Conservation (phyloP, 768 basidiomycete genomes). For the Pisolithus tinctorius region DNA sequence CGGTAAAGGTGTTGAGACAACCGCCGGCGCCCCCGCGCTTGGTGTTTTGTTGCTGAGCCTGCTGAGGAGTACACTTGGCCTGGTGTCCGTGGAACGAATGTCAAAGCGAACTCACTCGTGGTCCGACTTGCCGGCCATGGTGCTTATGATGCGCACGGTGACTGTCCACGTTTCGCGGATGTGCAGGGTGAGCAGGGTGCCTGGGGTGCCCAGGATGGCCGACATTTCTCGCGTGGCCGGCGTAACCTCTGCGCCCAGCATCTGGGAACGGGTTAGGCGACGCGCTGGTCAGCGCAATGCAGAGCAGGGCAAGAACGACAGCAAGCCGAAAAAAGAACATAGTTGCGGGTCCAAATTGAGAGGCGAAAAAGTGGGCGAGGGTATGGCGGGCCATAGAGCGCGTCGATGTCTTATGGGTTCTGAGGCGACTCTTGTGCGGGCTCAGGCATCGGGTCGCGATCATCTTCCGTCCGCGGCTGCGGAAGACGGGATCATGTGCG, state of each 20-base stretch:
- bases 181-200: too few species aligned
- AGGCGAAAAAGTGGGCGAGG: neutral
- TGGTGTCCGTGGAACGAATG: neutral
- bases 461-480: neutral
- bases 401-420: neutral
- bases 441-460: neutral
- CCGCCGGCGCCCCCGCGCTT: neutral
- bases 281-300: neutral
- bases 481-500: neutral
- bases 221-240: neutral
- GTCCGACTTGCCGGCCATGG: too few species aligned
- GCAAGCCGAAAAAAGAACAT: conserved; percentile 1
- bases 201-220: neutral
- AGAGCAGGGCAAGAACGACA: conserved; percentile 1
- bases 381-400: neutral
- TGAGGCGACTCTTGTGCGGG: neutral
- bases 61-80: neutral
- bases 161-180: too few species aligned
- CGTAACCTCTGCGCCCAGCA: neutral
- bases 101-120: too few species aligned
- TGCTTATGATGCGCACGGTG: too few species aligned
- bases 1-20: neutral
- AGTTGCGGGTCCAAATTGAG: neutral
- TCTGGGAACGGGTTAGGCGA: neutral
- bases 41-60: neutral